A percentile compares a stretch with the other conserved stretches of the same genome.
These are phyloP conservation scores for Epichloe gansuensis DNA, from an alignment of 2,329 filamentous ascomycete genomes.

Conservation along the genomic window DNA sequence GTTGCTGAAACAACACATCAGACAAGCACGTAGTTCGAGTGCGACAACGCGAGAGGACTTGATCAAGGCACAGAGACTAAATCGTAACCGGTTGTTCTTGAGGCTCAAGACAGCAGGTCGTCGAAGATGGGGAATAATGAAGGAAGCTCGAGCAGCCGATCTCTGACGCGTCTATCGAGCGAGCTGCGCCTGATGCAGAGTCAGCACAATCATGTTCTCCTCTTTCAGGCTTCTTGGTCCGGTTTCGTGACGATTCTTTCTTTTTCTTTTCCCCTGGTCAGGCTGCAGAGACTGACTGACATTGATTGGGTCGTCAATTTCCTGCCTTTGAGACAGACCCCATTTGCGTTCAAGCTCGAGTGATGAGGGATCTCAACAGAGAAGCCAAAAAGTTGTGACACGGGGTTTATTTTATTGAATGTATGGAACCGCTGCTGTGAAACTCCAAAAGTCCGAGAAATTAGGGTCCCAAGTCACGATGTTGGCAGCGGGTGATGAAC, in stretches of 20 bases:
- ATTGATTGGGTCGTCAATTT: not conserved
- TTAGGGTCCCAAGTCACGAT: not conserved
- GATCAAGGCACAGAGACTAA: not conserved
- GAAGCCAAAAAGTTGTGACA: not conserved
- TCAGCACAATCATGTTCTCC: not conserved
- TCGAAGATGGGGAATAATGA: not conserved
- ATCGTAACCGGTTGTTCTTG: not conserved
- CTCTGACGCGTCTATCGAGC: not conserved
- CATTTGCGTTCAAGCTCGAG: not conserved
- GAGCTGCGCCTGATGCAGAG: not conserved
- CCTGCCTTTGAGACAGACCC: not conserved
- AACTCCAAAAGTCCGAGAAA: not conserved
- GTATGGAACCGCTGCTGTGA: not conserved
- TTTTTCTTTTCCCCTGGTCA: not conserved
- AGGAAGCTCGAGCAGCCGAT: not conserved
- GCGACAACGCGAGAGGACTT: not conserved
- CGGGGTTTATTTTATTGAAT: not conserved
- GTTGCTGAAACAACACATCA: constrained; percentile 4
- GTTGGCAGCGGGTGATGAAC: not conserved
- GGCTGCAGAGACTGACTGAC: not conserved
- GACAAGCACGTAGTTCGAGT: not conserved
- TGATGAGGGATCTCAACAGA: not conserved
- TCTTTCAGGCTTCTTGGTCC: not conserved
- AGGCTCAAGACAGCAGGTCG: not conserved
- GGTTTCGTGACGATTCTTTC: not conserved